Percentiles rank a stretch among this genome's conserved stretches.
Conservation (phyloP, 306 rosid species). For the Prosopis cineraria region DNA sequence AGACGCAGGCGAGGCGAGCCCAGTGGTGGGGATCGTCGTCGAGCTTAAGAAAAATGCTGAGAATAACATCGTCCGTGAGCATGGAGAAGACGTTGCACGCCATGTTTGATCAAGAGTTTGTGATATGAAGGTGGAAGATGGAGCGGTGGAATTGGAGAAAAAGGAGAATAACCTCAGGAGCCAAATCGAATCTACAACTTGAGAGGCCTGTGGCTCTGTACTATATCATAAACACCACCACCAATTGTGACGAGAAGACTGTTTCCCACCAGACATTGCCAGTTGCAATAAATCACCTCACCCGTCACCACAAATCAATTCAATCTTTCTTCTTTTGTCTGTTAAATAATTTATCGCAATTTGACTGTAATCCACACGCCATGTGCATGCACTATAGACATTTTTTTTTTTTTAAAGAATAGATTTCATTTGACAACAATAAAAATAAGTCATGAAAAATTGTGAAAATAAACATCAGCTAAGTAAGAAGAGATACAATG, state of each 20-base stretch:
- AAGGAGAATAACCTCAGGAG: not conserved
- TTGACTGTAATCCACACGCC: not conserved
- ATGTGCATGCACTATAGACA: not conserved
- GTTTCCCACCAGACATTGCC: not conserved
- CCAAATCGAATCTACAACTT: not conserved
- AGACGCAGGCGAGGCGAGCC: slow-evolving; percentile 82
- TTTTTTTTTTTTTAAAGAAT: not conserved
- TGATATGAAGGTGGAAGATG: not conserved
- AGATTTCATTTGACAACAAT: too few relatives aligned
- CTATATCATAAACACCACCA: not conserved
- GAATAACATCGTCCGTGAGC: slow-evolving; percentile 69
- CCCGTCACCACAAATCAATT: not conserved
- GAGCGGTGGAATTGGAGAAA: not conserved
- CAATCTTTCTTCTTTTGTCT: not conserved
- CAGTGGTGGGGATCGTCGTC: slow-evolving; percentile 87
- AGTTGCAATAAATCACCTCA: not conserved
- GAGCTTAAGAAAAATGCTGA: slow-evolving; percentile 64
- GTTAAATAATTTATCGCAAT: not conserved
- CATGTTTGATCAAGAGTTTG: slow-evolving; percentile 7
- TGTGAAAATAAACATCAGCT: not conserved
- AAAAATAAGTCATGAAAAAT: too few relatives aligned
- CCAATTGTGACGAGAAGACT: not conserved
- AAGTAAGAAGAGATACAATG: not conserved
- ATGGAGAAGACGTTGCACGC: slow-evolving; percentile 45
- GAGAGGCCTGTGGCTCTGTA: not conserved